Evolutionary conservation across 2,329 filamentous ascomycete species (phyloP).

Genomic region (Fusarium torreyae): DNA sequence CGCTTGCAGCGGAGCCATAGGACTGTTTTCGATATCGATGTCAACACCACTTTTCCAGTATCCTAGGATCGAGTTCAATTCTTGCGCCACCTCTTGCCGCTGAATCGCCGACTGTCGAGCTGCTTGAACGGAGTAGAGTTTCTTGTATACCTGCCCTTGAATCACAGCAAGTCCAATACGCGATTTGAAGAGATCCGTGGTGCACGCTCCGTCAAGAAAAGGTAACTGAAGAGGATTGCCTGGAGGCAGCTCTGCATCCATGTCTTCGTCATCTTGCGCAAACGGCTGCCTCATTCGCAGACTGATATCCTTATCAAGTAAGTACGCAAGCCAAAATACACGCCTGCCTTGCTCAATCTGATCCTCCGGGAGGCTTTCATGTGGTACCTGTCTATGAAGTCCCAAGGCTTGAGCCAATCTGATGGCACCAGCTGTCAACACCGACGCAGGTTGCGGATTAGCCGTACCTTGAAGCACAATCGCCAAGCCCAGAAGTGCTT

Average conservation of each 20-base stretch:
- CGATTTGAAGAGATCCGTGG: slow-evolving; percentile 40
- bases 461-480: slow-evolving; percentile 46
- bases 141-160: slow-evolving; percentile 48
- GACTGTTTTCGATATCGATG: slow-evolving; percentile 13
- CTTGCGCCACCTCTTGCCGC: slow-evolving; percentile 33
- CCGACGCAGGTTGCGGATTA: slow-evolving; percentile 38
- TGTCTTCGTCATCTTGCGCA: slow-evolving; percentile 49
- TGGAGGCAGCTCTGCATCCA: slow-evolving; percentile 47
- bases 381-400: slow-evolving; percentile 35
- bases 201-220: not conserved
- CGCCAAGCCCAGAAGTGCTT: slow-evolving; percentile 47
- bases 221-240: not conserved
- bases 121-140: slow-evolving; percentile 46
- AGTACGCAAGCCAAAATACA: slow-evolving; percentile 48
- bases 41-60: slow-evolving; percentile 44
- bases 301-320: slow-evolving; percentile 49
- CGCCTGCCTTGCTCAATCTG: slow-evolving; percentile 39
- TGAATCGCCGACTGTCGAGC: slow-evolving; percentile 36
- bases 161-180: slow-evolving; percentile 48
- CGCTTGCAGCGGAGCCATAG: slow-evolving; percentile 13
- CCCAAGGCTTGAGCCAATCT: slow-evolving; percentile 45
- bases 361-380: slow-evolving; percentile 12
- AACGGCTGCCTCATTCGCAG: slow-evolving; percentile 44
- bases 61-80: slow-evolving; percentile 39
- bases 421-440: slow-evolving; percentile 43